These are phyloP conservation scores for Cucumis sativus DNA, from an alignment of 306 rosid genomes.

Conservation along the genomic window Cucumber_9930_V3 NC_026658.2:24042001-24042500, in stretches of 20 bases:
- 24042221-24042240: conserved; percentile 87
- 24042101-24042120: conserved; percentile 45
- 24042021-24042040: conserved; percentile 48
- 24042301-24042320: not conserved
- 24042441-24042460: conserved; percentile 49
- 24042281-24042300: not conserved
- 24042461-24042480: conserved; percentile 84
- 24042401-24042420: conserved; percentile 36
- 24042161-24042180: conserved; percentile 52
- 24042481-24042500: conserved; percentile 67
- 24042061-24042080: not conserved
- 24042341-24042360: not conserved
- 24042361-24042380: conserved; percentile 23
- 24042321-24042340: not conserved
- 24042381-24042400: conserved; percentile 38
- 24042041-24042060: not conserved
- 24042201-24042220: conserved; percentile 70
- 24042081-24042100: conserved; percentile 11
- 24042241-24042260: conserved; percentile 69
- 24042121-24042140: conserved; percentile 45
- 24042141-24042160: conserved; percentile 48
- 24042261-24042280: conserved; percentile 42
- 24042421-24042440: conserved; percentile 49
- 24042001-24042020: conserved; percentile 56
- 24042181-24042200: conserved; percentile 76